Conservation (phyloP, 2,329 filamentous ascomycete species). For the Fusarium liriodendri region DNA sequence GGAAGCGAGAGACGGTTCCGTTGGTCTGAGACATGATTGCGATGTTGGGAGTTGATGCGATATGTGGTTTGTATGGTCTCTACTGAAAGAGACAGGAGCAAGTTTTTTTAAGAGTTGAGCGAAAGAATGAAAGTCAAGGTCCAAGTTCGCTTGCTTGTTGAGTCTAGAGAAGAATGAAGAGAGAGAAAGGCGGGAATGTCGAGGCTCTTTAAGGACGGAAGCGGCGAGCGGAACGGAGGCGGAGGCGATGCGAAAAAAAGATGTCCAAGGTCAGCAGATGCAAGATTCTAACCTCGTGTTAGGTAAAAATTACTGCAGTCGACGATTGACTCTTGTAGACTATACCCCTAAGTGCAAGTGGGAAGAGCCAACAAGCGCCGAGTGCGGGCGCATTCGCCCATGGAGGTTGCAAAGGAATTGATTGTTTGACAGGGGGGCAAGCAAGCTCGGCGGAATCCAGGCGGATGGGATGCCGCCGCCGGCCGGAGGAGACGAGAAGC, state of each 20-base stretch:
- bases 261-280: neutral
- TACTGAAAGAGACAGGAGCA: neutral
- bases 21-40: constrained; percentile 68
- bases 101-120: constrained; percentile 2
- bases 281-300: constrained; percentile 16
- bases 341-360: constrained; percentile 71
- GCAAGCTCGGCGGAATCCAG: constrained; percentile 10
- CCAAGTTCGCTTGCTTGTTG: constrained; percentile 1
- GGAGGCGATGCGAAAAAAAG: neutral
- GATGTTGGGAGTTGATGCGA: neutral
- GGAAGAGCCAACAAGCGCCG: constrained; percentile 49
- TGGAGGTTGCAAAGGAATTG: neutral
- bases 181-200: constrained; percentile 15
- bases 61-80: neutral
- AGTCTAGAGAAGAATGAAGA: constrained; percentile 14
- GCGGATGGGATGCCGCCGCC: constrained; percentile 30
- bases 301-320: constrained; percentile 44
- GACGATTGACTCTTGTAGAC: constrained; percentile 58
- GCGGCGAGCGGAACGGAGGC: constrained; percentile 18
- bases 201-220: constrained; percentile 38
- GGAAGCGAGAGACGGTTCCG: constrained; percentile 62
- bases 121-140: constrained; percentile 3
- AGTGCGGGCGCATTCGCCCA: constrained; percentile 23
- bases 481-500: constrained; percentile 8
- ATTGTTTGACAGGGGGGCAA: constrained; percentile 5